Base-by-base conservation (phyloP, 148 eudicot species). In the Fallopia convolvulus region DNA sequence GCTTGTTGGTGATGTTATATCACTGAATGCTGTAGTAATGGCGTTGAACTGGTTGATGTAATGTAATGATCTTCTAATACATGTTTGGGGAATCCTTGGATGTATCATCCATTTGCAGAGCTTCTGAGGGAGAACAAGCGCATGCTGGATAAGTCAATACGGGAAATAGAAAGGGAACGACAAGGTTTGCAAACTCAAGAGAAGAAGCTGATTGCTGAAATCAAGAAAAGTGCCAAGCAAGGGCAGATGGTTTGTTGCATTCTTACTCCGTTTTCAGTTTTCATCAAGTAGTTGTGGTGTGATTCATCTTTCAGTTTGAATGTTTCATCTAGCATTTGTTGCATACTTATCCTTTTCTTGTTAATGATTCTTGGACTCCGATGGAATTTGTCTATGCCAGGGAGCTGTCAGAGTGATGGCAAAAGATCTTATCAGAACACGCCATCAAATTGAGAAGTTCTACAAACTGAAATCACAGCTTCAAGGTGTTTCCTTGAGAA, bases 401-500 rank as follows among this genome's bases (percentile, higher is more conserved):
- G 99, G 99, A 81, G 99, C 99, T 82, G 99, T 95, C 15, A 94
- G 85, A 85, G 93, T 95, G 80, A 95, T 95, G 97, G 99, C 99
- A 17, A 95, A 92, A 83, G 99, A 95, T 79, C 91, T 95, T 60
- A 95, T 95, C 74, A 89, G 99, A 86, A 95, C 97, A 72, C 83
- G 99, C 40, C 99, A 95, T 83, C 99, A 95, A 74, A 76, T 95
- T 76, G 99, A 95, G 76, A 95, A 95, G 76, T 95, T 95, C 76
- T 95, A 95, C 81, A 95, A 95, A 84, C 92, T 95, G 41, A 95
- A 95, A 78, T 95, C 99, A 20, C 99, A 95, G 80, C 99, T 95
- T 70, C 99, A 95, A 81, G 97, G 97, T 78, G 99, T 95, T 50
- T 84, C 99, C 33, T 92, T 95, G 73, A 92, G 99, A 78, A 95